Base-by-base conservation (phyloP, 208 protist genomes). In the Leishmania tropica region DNA sequence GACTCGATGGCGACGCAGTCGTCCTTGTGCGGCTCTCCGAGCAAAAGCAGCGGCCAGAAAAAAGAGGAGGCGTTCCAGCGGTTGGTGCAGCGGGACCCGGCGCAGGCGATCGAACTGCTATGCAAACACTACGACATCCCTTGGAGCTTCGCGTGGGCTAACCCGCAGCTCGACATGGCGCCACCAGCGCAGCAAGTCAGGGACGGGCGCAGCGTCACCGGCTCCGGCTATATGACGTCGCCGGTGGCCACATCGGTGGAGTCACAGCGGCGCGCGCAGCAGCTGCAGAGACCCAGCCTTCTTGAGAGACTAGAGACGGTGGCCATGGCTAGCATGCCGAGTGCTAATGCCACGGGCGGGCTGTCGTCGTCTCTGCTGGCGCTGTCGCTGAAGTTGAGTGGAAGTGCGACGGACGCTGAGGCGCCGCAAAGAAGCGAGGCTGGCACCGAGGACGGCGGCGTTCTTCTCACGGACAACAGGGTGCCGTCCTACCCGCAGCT, bases 91-190 rank as follows among this genome's bases (percentile, higher is more conserved):
- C 81, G 87, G 13, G 87, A 94, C 48, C 84, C 93, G 0, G 77
- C 87, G n/a, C 81, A 81, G 71, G 89, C 93, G 62, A 79, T 96
- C 42, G 87, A 90, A 47, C 62, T 85, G 65, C 85, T 96, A 45
- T 87, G 87, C 65, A 78, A 85, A 64, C 81, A 83, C 53, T 92
- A 93, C 83, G 19, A 86, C 35, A 51, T 94, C 10, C 70, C 86
- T 15, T 84, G 67, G 56, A 72, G 70, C 13, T 40, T 35, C 73
- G 74, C 74, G 19, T 35, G 21, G 51, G 48, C 19, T 11, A 51
- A 31, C 10, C 8, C 37, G 10, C 35, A 58, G 42, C 72, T 80
- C 60, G 65, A 37, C 56, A 75, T 31, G 65, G 37, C 42, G 37
- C 85, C 81, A 17, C 75, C 78, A 3, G 68, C 40, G 31, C 70